Base-by-base conservation (phyloP, 768 basidiomycete species). In the Tulasnella sp. region DNA sequence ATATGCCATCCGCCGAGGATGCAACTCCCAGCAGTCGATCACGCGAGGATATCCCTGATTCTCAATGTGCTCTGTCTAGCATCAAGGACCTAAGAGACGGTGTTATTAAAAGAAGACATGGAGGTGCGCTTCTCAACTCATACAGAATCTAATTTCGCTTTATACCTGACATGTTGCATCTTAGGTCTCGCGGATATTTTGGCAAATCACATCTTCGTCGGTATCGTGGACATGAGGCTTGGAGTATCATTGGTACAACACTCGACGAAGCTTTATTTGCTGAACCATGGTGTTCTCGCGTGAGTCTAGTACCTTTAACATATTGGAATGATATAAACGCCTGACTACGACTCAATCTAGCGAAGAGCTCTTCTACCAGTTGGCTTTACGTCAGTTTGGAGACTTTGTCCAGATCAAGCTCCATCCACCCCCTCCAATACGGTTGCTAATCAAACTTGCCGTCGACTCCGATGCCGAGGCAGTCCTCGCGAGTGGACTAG, bases 291-390 rank as follows among this genome's bases (percentile, higher is more conserved):
- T 25, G 74, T 83, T 2, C 72, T 98, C 38, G 84, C 85, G 91
- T 96, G 70, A 53, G 89, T 79, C 21, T 4, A 27, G 8, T 8
- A 2, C 27, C 8, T 11, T 25, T 22, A n/a, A n/a, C n/a, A n/a
- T n/a, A n/a, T n/a, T n/a, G n/a, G n/a, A n/a, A n/a, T n/a, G n/a
- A n/a, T n/a, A n/a, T n/a, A n/a, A n/a, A n/a, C n/a, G n/a, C n/a
- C n/a, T n/a, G n/a, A n/a, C n/a, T n/a, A n/a, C n/a, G n/a, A n/a
- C n/a, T 4, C 31, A 12, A 0, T 9, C 19, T 59, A 96, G 92
- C 0, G 92, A 96, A 66, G 92, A 96, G 65, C 75, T 96, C 31
- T 94, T 98, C 69, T 97, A 96, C 70, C 96, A 99, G 67, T 78
- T 99, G 5, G 90, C 82, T 1, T 71, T 98, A 25, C 77, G 89